Conservation (phyloP, 2,329 filamentous ascomycete species). For the Beauveria asiatica region DNA sequence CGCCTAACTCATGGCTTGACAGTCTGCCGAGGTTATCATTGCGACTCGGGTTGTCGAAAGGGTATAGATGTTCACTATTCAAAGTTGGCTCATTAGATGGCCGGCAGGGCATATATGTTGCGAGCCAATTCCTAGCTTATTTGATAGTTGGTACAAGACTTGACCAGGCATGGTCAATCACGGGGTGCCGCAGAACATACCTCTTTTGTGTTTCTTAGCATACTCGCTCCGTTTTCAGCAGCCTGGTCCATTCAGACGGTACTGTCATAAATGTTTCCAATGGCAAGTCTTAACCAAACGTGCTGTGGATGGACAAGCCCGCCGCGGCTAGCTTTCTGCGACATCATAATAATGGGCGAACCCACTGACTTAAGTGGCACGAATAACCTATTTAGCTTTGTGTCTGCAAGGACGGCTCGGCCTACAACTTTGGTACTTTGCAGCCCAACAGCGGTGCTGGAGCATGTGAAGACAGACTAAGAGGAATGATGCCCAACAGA, state of each 20-base stretch:
- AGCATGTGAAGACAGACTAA: slow-evolving; percentile 5
- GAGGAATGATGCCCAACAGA: slow-evolving; percentile 31
- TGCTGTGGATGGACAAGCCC: neutral
- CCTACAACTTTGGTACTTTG: neutral
- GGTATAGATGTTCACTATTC: neutral
- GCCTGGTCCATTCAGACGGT: neutral
- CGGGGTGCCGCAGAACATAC: neutral
- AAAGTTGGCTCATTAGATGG: neutral
- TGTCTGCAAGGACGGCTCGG: neutral
- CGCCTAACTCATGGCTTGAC: neutral
- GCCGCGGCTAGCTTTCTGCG: neutral
- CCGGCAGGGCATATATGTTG: neutral
- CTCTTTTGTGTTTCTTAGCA: neutral
- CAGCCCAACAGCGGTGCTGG: neutral
- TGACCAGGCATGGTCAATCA: neutral
- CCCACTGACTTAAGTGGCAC: neutral
- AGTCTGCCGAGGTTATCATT: neutral
- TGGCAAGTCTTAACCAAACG: neutral
- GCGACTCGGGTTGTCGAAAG: neutral
- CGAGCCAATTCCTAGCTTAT: neutral
- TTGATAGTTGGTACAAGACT: no score
- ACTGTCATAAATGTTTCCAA: neutral
- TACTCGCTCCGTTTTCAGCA: neutral
- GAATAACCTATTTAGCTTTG: neutral
- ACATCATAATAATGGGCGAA: neutral